Conservation (phyloP, 2,329 filamentous ascomycete species). For the Chaetomium sp. region DNA sequence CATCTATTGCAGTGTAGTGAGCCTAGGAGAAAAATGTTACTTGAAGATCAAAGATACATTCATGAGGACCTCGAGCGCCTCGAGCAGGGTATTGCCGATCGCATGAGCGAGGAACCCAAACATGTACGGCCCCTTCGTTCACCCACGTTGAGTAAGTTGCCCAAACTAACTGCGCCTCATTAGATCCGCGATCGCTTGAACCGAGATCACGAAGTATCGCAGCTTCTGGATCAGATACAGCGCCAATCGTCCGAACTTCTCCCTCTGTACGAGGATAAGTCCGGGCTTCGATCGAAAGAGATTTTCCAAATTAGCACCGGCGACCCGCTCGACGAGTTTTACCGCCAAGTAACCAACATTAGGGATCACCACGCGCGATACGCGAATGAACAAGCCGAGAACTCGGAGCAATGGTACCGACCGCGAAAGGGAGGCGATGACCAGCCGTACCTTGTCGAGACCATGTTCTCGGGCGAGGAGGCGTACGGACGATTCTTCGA, state of each 20-base stretch:
- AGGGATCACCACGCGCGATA: slow-evolving; percentile 87
- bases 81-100: slow-evolving; percentile 88
- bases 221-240: slow-evolving; percentile 82
- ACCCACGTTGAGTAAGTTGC: too few relatives aligned
- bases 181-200: slow-evolving; percentile 84
- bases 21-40: slow-evolving; percentile 51
- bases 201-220: slow-evolving; percentile 84
- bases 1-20: not conserved
- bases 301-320: slow-evolving; percentile 77
- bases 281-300: slow-evolving; percentile 66
- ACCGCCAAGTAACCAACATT: slow-evolving; percentile 72
- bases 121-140: slow-evolving; percentile 52
- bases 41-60: slow-evolving; percentile 89
- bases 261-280: slow-evolving; percentile 75
- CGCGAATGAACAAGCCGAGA: slow-evolving; percentile 90
- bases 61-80: slow-evolving; percentile 96
- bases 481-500: slow-evolving; percentile 90
- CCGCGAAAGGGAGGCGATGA: slow-evolving; percentile 58
- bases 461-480: slow-evolving; percentile 94
- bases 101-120: slow-evolving; percentile 80
- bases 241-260: slow-evolving; percentile 75
- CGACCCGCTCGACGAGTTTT: slow-evolving; percentile 86
- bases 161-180: too few relatives aligned
- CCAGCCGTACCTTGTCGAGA: slow-evolving; percentile 66
- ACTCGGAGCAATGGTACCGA: slow-evolving; percentile 88